phyloP scores from a whole-genome alignment of 2,329 filamentous ascomycete genomes.

The Lecanicillium sp. region DNA sequence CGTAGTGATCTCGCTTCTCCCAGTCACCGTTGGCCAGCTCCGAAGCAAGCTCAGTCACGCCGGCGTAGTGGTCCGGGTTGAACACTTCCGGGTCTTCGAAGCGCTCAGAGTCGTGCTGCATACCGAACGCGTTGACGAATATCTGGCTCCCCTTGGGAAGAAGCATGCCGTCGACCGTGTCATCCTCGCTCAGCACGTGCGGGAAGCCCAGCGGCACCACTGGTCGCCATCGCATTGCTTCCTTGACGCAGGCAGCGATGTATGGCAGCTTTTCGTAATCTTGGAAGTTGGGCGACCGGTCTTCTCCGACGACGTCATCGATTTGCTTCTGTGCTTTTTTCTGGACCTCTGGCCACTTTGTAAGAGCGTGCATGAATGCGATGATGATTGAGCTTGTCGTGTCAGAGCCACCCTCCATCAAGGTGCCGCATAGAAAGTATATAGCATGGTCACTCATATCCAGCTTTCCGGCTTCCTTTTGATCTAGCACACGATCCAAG shows the following conservation, averaged over 20 bases:
- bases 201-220: constrained; percentile 25
- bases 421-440: constrained; percentile 27
- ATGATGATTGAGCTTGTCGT: constrained; percentile 10
- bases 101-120: constrained; percentile 22
- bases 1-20: constrained; percentile 32
- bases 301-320: constrained; percentile 13
- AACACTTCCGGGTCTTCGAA: constrained; percentile 22
- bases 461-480: constrained; percentile 19
- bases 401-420: constrained; percentile 29
- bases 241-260: constrained; percentile 17
- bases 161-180: constrained; percentile 27
- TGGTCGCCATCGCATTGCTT: constrained; percentile 32
- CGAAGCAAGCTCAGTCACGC: constrained; percentile 13
- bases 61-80: constrained; percentile 17
- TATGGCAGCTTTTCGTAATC: constrained; percentile 16
- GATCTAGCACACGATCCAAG: constrained; percentile 32
- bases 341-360: constrained; percentile 11
- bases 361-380: constrained; percentile 7
- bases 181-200: constrained; percentile 28
- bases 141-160: constrained; percentile 31
- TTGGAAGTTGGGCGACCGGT: constrained; percentile 12
- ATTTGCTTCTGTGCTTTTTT: constrained; percentile 11
- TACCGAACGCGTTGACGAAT: constrained; percentile 26
- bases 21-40: constrained; percentile 17
- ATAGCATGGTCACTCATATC: constrained; percentile 23